These are phyloP conservation scores for Hanseniaspora occidentalis DNA, from an alignment of 805 yeast genomes.

Conservation along the genomic window DNA sequence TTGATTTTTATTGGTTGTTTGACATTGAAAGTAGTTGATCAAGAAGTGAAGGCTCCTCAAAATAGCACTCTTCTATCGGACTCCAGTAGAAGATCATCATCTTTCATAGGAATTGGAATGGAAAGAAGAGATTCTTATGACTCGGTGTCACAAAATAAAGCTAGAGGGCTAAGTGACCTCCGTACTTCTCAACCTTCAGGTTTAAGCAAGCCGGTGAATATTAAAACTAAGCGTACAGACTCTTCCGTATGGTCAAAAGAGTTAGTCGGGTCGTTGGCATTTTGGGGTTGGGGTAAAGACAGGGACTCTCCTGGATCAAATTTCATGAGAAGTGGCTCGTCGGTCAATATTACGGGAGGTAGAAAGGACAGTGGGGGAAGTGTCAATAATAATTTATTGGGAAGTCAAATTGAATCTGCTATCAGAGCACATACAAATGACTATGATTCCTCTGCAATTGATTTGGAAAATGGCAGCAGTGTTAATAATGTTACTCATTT, in stretches of 20 bases:
- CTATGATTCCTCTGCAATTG: conserved; percentile 1
- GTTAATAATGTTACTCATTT: background rate
- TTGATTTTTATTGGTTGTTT: conserved; percentile 24
- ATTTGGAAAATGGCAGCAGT: conserved; percentile 1
- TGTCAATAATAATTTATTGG: too few relatives aligned
- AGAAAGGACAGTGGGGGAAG: background rate
- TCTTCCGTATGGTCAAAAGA: conserved; percentile 16
- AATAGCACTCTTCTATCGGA: background rate
- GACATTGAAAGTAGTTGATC: conserved; percentile 14
- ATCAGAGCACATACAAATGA: too few relatives aligned
- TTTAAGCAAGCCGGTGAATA: conserved; percentile 10
- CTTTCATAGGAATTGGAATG: background rate
- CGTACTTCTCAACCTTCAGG: background rate
- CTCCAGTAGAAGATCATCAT: background rate
- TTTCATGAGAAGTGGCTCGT: too few relatives aligned
- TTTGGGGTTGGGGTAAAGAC: conserved; percentile 18
- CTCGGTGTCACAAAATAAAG: background rate
- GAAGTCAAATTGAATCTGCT: too few relatives aligned
- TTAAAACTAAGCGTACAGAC: conserved; percentile 10
- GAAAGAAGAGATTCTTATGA: background rate
- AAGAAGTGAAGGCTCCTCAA: background rate
- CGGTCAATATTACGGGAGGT: too few relatives aligned
- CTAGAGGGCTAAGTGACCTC: background rate
- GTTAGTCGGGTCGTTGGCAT: conserved; percentile 16
- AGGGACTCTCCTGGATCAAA: conserved; percentile 7